phyloP scores from a whole-genome alignment of 306 rosid species.

The Lathyrus aphaca region DNA sequence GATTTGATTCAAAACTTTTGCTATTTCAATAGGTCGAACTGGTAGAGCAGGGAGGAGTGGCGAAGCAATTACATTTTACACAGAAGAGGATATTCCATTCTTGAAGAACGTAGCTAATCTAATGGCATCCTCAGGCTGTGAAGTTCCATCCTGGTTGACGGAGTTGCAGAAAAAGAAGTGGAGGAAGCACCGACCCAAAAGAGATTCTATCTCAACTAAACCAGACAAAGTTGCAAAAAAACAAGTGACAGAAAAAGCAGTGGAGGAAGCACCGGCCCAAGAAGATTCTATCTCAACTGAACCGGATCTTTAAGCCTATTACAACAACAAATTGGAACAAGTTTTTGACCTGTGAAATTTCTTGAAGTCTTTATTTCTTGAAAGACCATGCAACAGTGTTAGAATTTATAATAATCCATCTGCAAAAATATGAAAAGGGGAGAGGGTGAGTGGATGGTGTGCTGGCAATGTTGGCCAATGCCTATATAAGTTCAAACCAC shows the following conservation, averaged over 20 bases:
- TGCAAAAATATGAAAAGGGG: constrained; percentile 1
- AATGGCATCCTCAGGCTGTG: constrained; percentile 86
- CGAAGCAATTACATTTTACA: constrained; percentile 85
- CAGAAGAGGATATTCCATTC: constrained; percentile 82
- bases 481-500: background rate
- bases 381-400: constrained; percentile 6
- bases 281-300: background rate
- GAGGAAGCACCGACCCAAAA: constrained; percentile 84
- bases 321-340: constrained; percentile 22
- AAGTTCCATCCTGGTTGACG: constrained; percentile 79
- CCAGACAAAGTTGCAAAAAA: background rate
- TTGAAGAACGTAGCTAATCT: constrained; percentile 80
- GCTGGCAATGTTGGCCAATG: constrained; percentile 4
- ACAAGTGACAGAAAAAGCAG: constrained; percentile 64
- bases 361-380: background rate
- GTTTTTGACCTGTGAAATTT: constrained; percentile 5
- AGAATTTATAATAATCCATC: constrained; percentile 4
- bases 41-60: constrained; percentile 98
- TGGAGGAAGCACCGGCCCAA: constrained; percentile 76
- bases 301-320: constrained; percentile 44
- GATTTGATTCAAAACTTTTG: constrained; percentile 5
- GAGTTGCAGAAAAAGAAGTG: constrained; percentile 79
- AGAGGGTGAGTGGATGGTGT: background rate
- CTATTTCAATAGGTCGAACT: constrained; percentile 71
- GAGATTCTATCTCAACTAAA: constrained; percentile 61